A percentile compares a stretch with the other conserved stretches of the same genome.
Conservation (phyloP, 2,329 filamentous ascomycete species). For the Ophiostoma ips region DNA sequence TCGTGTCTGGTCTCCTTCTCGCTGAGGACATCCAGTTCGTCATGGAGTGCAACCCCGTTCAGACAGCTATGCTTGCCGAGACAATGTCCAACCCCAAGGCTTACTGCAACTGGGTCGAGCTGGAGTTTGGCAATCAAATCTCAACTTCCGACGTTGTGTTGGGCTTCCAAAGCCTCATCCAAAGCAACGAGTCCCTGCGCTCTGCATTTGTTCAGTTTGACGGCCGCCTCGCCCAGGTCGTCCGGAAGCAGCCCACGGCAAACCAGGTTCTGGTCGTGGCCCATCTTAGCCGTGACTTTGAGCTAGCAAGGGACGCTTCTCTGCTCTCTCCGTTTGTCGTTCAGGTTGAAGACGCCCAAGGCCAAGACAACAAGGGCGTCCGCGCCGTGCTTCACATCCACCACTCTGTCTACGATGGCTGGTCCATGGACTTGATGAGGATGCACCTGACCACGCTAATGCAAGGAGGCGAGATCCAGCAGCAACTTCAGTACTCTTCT, state of each 20-base stretch:
- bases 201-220: constrained; percentile 54
- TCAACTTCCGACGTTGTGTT: constrained; percentile 22
- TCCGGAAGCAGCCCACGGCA: constrained; percentile 41
- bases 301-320: constrained; percentile 23
- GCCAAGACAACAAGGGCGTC: constrained; percentile 10
- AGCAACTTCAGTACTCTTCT: constrained; percentile 44
- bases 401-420: constrained; percentile 85
- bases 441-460: constrained; percentile 48
- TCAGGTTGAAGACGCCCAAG: constrained; percentile 29
- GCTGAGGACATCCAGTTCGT: constrained; percentile 4
- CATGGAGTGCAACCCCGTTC: constrained; percentile 53
- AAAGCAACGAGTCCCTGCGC: constrained; percentile 52
- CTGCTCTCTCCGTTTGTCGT: constrained; percentile 46
- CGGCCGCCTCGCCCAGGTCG: constrained; percentile 44
- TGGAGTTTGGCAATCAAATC: constrained; percentile 32
- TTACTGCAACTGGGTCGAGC: constrained; percentile 68
- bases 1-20: background rate
- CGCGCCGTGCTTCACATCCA: constrained; percentile 48
- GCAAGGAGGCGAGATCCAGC: constrained; percentile 13
- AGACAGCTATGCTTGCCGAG: constrained; percentile 69
- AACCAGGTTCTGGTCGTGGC: constrained; percentile 29
- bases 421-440: constrained; percentile 67
- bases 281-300: constrained; percentile 24
- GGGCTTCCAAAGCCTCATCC: constrained; percentile 36
- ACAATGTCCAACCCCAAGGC: constrained; percentile 42